Evolutionary conservation across 148 eudicot genomes (phyloP).

Genomic region (Vaccinium myrtillus): DNA sequence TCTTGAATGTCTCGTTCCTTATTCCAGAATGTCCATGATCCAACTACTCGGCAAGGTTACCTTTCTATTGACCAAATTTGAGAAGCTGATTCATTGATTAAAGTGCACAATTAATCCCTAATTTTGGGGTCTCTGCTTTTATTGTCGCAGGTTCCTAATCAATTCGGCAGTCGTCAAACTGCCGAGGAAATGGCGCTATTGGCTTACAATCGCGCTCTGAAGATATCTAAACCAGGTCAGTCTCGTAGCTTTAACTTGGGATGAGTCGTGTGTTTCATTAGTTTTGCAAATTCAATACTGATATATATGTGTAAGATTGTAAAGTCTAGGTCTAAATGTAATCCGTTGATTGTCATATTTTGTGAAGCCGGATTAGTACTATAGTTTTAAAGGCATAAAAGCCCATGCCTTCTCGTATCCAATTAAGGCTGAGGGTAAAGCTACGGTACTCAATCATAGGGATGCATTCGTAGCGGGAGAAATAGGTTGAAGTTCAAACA

Average conservation of each 20-base stretch:
- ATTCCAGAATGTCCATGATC: constrained; percentile 79
- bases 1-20: constrained; percentile 78
- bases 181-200: constrained; percentile 84
- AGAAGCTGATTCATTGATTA: neutral
- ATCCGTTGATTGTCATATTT: neutral
- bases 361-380: neutral
- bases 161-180: constrained; percentile 56
- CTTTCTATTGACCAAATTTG: neutral
- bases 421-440: neutral
- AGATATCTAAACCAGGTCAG: constrained; percentile 72
- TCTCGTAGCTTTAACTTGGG: neutral
- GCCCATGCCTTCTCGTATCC: neutral
- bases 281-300: neutral
- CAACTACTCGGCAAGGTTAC: constrained; percentile 86
- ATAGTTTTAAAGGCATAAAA: neutral
- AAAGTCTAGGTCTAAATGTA: neutral
- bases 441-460: neutral
- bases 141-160: constrained; percentile 58
- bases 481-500: neutral
- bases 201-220: constrained; percentile 90
- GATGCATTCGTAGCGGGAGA: neutral
- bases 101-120: neutral
- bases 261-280: neutral
- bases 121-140: neutral
- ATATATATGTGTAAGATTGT: neutral